Base-by-base conservation (phyloP, 495 filamentous ascomycete genomes). In the Bryoglossum gracile region DNA sequence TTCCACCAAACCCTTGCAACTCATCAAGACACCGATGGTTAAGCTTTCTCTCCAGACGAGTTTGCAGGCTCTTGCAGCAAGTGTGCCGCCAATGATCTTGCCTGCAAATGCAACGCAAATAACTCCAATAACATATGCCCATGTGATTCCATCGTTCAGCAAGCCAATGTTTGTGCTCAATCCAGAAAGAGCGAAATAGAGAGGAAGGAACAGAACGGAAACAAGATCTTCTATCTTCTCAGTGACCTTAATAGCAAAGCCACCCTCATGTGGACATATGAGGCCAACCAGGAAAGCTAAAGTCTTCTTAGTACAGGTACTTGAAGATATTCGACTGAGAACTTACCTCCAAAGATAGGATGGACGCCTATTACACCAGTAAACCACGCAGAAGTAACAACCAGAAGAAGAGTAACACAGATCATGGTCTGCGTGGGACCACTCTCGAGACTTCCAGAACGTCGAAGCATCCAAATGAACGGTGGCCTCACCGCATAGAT, bases 221-320 rank as follows among this genome's bases (percentile, higher is more conserved):
- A 98, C 83, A 6, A 98, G 67, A 68, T 98, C 92, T 62, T 98
- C 92, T 43, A 98, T 79, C 70, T 97, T 98, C 60, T 98, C 92
- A 0, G 90, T 91, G 49, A 98, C 65, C 54, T 92, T 89, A 62
- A 96, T 94, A 14, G 89, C 86, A 64, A 96, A 98, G 5, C 91
- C 91, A 32, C 87, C 87, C 42, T 96, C 86, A 58, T 95, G 92
- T 0, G 92, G 92, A 61, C 90, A 95, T 47, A 98, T 89, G 46
- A 98, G 56, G 11, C 92, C 92, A 50, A 92, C 77, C 13, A 95
- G 63, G 60, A 98, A 98, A 35, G 72, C 75, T 60, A 37, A 16
- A 14, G 32, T 3, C 76, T 81, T 3, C 4, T 23, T 18, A 16
- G 23, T 19, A 32, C n/a, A 37, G 16, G 16, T 37, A 37, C 10